Conservation (phyloP, 768 basidiomycete species). For the Pleurotus pulmonarius region DNA sequence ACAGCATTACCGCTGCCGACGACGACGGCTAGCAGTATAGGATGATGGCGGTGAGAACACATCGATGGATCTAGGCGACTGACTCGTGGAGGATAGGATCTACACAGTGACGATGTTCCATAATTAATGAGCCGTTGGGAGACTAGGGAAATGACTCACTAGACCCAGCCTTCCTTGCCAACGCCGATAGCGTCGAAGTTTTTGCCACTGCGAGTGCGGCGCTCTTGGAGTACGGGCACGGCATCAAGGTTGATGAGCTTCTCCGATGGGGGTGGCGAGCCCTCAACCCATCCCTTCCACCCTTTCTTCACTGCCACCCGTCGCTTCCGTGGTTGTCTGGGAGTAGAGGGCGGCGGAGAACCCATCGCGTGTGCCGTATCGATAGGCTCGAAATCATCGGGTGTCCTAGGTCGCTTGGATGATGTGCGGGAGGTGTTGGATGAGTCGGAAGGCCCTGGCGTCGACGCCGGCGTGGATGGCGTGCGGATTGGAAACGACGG, state of each 20-base stretch:
- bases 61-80: conserved; percentile 20
- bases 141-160: conserved; percentile 37
- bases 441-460: conserved; percentile 73
- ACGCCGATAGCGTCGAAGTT: conserved; percentile 79
- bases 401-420: conserved; percentile 76
- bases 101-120: conserved; percentile 27
- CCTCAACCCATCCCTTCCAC: conserved; percentile 92
- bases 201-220: conserved; percentile 80
- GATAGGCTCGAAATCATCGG: conserved; percentile 54
- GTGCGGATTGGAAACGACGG: conserved; percentile 39
- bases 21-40: conserved; percentile 13
- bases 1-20: conserved; percentile 8
- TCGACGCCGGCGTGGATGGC: conserved; percentile 64
- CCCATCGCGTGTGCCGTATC: conserved; percentile 18
- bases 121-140: conserved; percentile 50
- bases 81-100: conserved; percentile 13
- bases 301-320: conserved; percentile 71
- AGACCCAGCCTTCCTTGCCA: conserved; percentile 78
- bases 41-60: conserved; percentile 15
- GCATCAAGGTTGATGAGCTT: conserved; percentile 81
- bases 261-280: conserved; percentile 74
- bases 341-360: conserved; percentile 18
- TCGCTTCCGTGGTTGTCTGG: conserved; percentile 42
- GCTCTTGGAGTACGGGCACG: conserved; percentile 65
- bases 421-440: conserved; percentile 73